Conservation (phyloP, 139 green algal species). For the Yamagishiella unicocca region DNA sequence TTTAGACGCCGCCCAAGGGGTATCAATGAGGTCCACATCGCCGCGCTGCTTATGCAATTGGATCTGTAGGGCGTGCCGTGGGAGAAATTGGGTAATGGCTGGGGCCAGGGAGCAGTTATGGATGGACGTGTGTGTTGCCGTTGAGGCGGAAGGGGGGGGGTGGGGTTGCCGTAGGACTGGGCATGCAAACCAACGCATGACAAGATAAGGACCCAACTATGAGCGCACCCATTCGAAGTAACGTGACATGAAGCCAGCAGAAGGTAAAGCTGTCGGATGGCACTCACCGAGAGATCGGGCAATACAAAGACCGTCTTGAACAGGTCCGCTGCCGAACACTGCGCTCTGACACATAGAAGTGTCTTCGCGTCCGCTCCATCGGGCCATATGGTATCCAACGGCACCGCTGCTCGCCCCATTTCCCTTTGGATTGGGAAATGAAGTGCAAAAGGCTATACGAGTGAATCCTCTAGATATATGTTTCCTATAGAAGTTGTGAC, state of each 20-base stretch:
- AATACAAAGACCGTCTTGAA: slow-evolving; percentile 47
- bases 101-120: too few species aligned
- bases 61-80: slow-evolving; percentile 10
- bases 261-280: background rate
- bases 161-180: too few species aligned
- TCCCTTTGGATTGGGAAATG: background rate
- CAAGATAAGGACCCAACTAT: too few species aligned
- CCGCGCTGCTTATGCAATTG: slow-evolving; percentile 53
- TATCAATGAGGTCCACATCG: slow-evolving; percentile 31
- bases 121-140: too few species aligned
- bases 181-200: too few species aligned
- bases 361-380: slow-evolving; percentile 24
- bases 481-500: too few species aligned
- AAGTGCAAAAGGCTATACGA: too few species aligned
- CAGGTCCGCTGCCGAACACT: slow-evolving; percentile 46
- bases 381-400: slow-evolving; percentile 15
- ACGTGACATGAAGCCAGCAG: too few species aligned
- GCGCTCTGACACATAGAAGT: slow-evolving; percentile 10
- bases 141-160: too few species aligned
- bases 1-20: background rate
- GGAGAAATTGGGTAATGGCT: too few species aligned
- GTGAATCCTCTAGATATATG: too few species aligned
- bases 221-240: too few species aligned
- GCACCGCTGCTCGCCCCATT: background rate
- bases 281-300: slow-evolving; percentile 44